These are phyloP conservation scores for Stagonosporopsis tanaceti DNA, from an alignment of 2,329 filamentous ascomycete species.

Conservation along the genomic window DNA sequence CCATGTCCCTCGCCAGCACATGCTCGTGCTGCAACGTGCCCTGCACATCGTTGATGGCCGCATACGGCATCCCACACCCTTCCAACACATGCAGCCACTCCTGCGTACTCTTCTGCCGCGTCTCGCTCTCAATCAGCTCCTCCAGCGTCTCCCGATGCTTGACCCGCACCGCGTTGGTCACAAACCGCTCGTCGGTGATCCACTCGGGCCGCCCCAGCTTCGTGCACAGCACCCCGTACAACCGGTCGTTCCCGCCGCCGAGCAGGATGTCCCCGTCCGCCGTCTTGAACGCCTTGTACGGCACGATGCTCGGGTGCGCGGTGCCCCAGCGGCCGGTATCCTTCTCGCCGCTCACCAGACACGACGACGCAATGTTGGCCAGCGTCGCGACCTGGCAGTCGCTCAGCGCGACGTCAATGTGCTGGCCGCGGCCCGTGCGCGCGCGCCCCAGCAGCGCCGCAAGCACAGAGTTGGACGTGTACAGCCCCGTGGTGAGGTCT, in stretches of 20 bases:
- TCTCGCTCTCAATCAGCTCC: conserved; percentile 77
- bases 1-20: conserved; percentile 81
- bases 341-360: conserved; percentile 83
- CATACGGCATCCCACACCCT: conserved; percentile 92
- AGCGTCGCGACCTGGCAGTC: conserved; percentile 95
- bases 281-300: conserved; percentile 83
- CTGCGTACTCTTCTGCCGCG: conserved; percentile 77
- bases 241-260: conserved; percentile 69
- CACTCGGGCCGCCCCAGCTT: conserved; percentile 66
- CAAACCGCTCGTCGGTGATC: conserved; percentile 64
- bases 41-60: conserved; percentile 93
- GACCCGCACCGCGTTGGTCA: conserved; percentile 67
- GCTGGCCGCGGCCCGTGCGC: conserved; percentile 81
- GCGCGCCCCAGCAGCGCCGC: conserved; percentile 82
- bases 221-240: conserved; percentile 68
- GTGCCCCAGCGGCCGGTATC: conserved; percentile 95
- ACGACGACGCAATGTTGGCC: conserved; percentile 94
- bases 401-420: conserved; percentile 89
- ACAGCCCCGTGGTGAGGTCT: conserved; percentile 92
- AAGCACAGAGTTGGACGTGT: conserved; percentile 95
- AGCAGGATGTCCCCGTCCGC: conserved; percentile 69
- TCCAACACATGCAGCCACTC: conserved; percentile 90
- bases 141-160: conserved; percentile 80
- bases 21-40: conserved; percentile 84
- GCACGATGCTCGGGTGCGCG: conserved; percentile 97